Evolutionary conservation across 768 basidiomycete genomes (phyloP).

Genomic region (Obba rivulosa): DNA sequence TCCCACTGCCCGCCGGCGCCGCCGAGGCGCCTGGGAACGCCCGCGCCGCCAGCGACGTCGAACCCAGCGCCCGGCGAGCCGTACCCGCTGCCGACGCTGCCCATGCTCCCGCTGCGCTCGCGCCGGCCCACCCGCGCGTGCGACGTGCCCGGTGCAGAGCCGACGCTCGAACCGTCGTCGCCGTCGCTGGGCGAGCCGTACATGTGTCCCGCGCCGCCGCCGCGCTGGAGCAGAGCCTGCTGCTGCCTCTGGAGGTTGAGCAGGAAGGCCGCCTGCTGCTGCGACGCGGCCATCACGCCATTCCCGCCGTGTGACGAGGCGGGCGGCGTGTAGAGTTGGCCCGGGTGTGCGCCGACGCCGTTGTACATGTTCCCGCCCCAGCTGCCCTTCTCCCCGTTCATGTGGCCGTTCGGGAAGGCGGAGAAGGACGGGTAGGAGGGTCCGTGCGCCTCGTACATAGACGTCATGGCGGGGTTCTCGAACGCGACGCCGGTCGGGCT

Average conservation of each 20-base stretch:
- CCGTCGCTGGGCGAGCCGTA: constrained; percentile 30
- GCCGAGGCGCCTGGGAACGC: constrained; percentile 24
- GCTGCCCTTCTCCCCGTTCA: constrained; percentile 20
- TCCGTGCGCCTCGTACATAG: constrained; percentile 34
- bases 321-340: constrained; percentile 38
- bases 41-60: constrained; percentile 31
- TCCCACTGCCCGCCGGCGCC: constrained; percentile 22
- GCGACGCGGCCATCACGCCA: constrained; percentile 14
- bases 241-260: constrained; percentile 22
- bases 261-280: constrained; percentile 20
- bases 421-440: too few relatives aligned
- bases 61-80: constrained; percentile 25
- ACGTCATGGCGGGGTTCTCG: constrained; percentile 49
- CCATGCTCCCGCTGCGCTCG: constrained; percentile 33
- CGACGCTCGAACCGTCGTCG: constrained; percentile 34
- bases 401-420: constrained; percentile 17
- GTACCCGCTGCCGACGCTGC: constrained; percentile 21
- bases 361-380: constrained; percentile 25
- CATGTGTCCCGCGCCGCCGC: constrained; percentile 17
- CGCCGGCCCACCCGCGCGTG: constrained; percentile 13
- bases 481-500: constrained; percentile 37
- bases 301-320: constrained; percentile 32
- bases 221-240: constrained; percentile 25
- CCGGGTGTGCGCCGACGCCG: constrained; percentile 16
- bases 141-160: constrained; percentile 24